Conservation (phyloP, 2,329 filamentous ascomycete genomes). For the Trichoderma cornu-damae region DNA sequence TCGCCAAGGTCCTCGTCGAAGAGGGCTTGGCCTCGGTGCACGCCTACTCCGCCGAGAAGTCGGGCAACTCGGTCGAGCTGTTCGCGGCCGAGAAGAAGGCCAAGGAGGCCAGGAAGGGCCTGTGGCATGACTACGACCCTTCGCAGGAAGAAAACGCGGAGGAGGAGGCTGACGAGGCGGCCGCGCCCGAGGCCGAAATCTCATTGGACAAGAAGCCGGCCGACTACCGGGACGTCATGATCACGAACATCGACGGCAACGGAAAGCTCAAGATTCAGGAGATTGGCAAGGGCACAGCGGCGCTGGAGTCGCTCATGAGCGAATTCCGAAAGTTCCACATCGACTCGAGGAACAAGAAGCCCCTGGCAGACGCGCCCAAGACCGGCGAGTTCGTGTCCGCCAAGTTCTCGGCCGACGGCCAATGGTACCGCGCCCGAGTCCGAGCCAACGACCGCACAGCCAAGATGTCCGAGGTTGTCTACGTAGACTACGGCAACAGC, state of each 20-base stretch:
- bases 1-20: slow-evolving; percentile 87
- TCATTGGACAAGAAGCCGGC: slow-evolving; percentile 59
- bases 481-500: slow-evolving; percentile 94
- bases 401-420: slow-evolving; percentile 79
- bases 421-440: slow-evolving; percentile 92
- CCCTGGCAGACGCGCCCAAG: slow-evolving; percentile 74
- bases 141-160: slow-evolving; percentile 68
- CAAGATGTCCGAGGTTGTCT: slow-evolving; percentile 84
- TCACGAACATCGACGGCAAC: slow-evolving; percentile 81
- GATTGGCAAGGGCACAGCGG: slow-evolving; percentile 77
- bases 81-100: slow-evolving; percentile 82
- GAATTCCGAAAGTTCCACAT: slow-evolving; percentile 89
- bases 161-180: slow-evolving; percentile 46
- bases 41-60: slow-evolving; percentile 92
- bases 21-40: slow-evolving; percentile 92
- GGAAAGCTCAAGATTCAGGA: slow-evolving; percentile 88
- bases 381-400: slow-evolving; percentile 87
- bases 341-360: slow-evolving; percentile 71
- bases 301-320: slow-evolving; percentile 81
- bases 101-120: slow-evolving; percentile 78
- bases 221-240: slow-evolving; percentile 89
- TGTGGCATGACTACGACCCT: slow-evolving; percentile 95
- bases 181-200: slow-evolving; percentile 47
- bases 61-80: slow-evolving; percentile 81
- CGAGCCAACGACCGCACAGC: slow-evolving; percentile 87